Evolutionary conservation across 345 rosid genomes (phyloP), one percentile per base, ranked within the genome.

Genomic region (Sonneratia alba): DNA sequence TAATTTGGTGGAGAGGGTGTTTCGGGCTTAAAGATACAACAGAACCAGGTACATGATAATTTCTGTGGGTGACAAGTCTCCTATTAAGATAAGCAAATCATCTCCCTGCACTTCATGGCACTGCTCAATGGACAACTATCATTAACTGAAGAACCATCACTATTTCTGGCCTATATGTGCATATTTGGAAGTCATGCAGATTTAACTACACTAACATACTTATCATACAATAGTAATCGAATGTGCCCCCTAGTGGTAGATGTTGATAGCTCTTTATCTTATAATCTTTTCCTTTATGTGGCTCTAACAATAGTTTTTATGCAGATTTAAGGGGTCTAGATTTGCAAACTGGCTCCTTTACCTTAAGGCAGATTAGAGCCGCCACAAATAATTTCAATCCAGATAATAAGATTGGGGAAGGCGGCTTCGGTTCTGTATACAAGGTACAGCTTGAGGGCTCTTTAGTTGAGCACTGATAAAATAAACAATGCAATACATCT

Each of bases 391-490:
- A 89, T 66, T 93, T 93, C 67, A 85, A 88, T 72, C 75, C 88
- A 51, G 80, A 83, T n/a, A 81, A 85, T 79, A 93, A 91, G 88
- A 88, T 89, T 32, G 97, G 93, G 48, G 97, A 91, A 86, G 97
- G 98, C 81, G 97, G 93, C 24, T 93, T 93, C 75, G 93, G 98
- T 36, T 87, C 97, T 9, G 98, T 93, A 61, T 91, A 84, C 85
- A 91, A 89, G 95, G 96, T 91, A 82, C 27, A 21, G 6, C 24
- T 32, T 3, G 15, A 47, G 37, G 36, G 13, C 7, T 61, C 45
- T 65, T 74, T 72, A 48, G 68, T 62, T 56, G 10, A 37, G 67
- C n/a, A n/a, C 3, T 8, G n/a, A 14, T 24, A 7, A n/a, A 22
- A 24, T 6, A 13, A 24, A n/a, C 6, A 4, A 2, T 1, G 12